Evolutionary conservation across 805 yeast genomes (phyloP), one percentile per base, ranked within the genome.

Genomic region (Starmerella potacharoeniae): DNA sequence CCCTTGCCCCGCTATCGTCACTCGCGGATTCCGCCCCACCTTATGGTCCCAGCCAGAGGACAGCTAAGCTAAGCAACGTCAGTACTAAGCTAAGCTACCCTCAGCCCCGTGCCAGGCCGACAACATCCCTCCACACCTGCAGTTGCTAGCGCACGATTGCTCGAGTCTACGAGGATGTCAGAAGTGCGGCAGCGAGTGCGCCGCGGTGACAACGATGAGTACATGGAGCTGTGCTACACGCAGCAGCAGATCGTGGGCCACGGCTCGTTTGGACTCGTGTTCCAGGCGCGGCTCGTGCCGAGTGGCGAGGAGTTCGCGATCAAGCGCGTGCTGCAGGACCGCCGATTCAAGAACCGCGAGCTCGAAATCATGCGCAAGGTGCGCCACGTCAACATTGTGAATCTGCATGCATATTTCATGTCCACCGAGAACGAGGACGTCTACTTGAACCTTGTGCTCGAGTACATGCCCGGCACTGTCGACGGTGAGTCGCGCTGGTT

Each of bases 261-360:
- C 70, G 98, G 98, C 10, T 90, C 97, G n/a, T 93, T 93, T 73
- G 98, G 98, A 2, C 90, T 89, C 36, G 98, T 93, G n/a, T 89
- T 88, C 68, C 93, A 87, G 62, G 88, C 96, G 6, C 81, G 79
- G 56, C 74, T 93, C 41, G 66, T 79, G 58, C 89, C 91, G 16
- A 76, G 84, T 28, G 81, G 84, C 57, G 86, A 83, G 63, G 78
- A 81, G 43, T 95, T 91, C 17, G 98, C 98, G 51, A 88, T 93
- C 67, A 93, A 93, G 71, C 80, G 95, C 63, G 99, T 93, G n/a
- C 76, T 91, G 30, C 97, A 93, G 68, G 99, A 93, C 71, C 86
- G 84, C 66, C 75, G 97, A 49, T 93, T 90, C 77, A 85, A 93
- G 91, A 93, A 72, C 83, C 79, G 99, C 70, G 99, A 93, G 69